These are phyloP conservation scores for Lactarius indigo DNA, from an alignment of 768 basidiomycete genomes.

Conservation along the genomic window DNA sequence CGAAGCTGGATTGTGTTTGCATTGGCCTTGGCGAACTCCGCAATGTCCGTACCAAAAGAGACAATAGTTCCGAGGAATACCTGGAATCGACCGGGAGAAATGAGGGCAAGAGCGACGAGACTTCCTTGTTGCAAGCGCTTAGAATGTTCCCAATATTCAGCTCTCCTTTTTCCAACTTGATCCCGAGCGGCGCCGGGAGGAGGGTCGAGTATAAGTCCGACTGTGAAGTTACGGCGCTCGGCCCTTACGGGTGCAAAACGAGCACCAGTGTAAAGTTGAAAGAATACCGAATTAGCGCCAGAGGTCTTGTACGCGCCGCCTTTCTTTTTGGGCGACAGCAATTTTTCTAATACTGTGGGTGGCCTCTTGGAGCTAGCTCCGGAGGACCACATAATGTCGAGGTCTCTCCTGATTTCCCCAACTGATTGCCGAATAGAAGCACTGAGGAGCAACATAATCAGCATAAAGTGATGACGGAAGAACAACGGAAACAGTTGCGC, in stretches of 20 bases:
- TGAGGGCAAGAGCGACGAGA: slow-evolving; percentile 55
- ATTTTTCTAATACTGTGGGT: slow-evolving; percentile 40
- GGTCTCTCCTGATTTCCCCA: slow-evolving; percentile 20
- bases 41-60: slow-evolving; percentile 43
- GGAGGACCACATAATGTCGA: slow-evolving; percentile 21
- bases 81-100: slow-evolving; percentile 27
- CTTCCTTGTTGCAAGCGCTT: slow-evolving; percentile 60
- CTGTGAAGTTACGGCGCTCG: slow-evolving; percentile 50
- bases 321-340: slow-evolving; percentile 38
- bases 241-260: slow-evolving; percentile 45
- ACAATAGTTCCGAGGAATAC: slow-evolving; percentile 55
- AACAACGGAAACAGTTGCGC: slow-evolving; percentile 24
- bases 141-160: slow-evolving; percentile 58
- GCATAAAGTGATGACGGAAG: not conserved
- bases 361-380: not conserved
- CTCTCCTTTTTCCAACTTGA: slow-evolving; percentile 37
- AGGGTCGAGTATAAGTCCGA: slow-evolving; percentile 44
- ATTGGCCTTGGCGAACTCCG: slow-evolving; percentile 37
- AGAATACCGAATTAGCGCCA: slow-evolving; percentile 49
- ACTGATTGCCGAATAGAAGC: slow-evolving; percentile 26
- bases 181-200: slow-evolving; percentile 57
- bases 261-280: slow-evolving; percentile 59
- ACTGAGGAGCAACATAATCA: slow-evolving; percentile 14
- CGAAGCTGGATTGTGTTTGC: slow-evolving; percentile 41
- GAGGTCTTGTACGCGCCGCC: slow-evolving; percentile 57